A percentile compares a stretch with the other conserved stretches of the same genome.
Evolutionary conservation across 2,329 filamentous ascomycete genomes (phyloP).

Genomic region (Bipolaris sorokiniana): DNA sequence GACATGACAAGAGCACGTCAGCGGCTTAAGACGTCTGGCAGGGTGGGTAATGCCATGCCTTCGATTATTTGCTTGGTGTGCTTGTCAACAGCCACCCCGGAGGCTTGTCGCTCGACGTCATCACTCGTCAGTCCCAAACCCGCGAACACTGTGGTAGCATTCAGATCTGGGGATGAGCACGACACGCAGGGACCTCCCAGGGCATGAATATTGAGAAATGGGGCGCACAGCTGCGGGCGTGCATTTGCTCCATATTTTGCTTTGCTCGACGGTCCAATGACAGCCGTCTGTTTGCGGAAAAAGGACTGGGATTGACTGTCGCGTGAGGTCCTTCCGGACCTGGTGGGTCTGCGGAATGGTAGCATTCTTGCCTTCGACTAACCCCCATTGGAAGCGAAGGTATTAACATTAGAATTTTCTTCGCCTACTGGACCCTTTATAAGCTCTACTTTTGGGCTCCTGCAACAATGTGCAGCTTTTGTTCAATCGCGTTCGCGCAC

Average conservation of each 20-base stretch:
- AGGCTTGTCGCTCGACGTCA: constrained; percentile 25
- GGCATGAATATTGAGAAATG: neutral
- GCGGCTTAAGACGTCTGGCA: constrained; percentile 3
- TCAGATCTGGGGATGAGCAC: constrained; percentile 15
- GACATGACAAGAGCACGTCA: constrained; percentile 7
- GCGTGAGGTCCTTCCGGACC: constrained; percentile 23
- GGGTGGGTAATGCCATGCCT: constrained; percentile 12
- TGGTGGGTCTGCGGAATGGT: constrained; percentile 23
- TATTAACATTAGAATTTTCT: constrained; percentile 32
- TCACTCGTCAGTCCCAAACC: neutral
- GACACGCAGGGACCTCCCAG: neutral
- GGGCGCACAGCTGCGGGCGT: constrained; percentile 1
- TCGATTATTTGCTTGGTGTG: constrained; percentile 18
- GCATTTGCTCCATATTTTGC: constrained; percentile 8
- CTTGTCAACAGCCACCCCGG: constrained; percentile 22
- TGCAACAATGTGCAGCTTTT: constrained; percentile 14
- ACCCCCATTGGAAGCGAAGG: constrained; percentile 26
- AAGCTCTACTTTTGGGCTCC: constrained; percentile 13
- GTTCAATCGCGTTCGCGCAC: constrained; percentile 13
- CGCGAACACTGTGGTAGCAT: neutral
- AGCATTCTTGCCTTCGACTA: constrained; percentile 16
- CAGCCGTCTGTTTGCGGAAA: constrained; percentile 3
- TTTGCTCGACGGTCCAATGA: constrained; percentile 4
- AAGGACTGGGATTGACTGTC: constrained; percentile 19
- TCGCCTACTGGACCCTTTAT: constrained; percentile 24